These are phyloP conservation scores for Colletotrichum horii DNA, from an alignment of 2,329 filamentous ascomycete genomes.

Conservation along the genomic window DNA sequence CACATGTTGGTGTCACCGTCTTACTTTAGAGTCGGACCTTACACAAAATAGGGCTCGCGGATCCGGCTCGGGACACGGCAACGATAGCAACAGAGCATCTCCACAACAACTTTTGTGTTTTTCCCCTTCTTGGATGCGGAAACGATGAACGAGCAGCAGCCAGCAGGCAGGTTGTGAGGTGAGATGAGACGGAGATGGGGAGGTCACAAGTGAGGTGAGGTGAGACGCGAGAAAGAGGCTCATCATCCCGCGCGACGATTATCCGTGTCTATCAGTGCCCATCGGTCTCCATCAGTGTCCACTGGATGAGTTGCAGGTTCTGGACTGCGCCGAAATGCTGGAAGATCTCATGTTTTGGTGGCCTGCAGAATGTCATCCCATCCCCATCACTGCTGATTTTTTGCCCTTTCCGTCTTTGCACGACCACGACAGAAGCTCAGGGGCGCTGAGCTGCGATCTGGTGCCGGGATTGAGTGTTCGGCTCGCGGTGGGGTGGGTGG, in stretches of 20 bases:
- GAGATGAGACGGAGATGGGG: background rate
- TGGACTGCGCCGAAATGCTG: background rate
- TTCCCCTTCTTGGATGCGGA: background rate
- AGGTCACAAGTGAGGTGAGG: background rate
- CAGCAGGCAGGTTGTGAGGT: background rate
- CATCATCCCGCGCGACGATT: background rate
- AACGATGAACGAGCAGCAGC: background rate
- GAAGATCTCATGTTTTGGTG: background rate
- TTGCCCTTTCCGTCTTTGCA: background rate
- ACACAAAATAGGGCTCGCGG: background rate
- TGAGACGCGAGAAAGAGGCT: background rate
- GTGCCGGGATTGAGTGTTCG: background rate
- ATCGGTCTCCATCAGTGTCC: background rate
- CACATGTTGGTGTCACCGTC: background rate
- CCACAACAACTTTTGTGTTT: background rate
- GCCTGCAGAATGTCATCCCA: background rate
- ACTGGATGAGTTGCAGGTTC: background rate
- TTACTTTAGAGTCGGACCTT: background rate
- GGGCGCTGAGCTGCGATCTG: conserved; percentile 10
- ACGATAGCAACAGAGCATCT: background rate
- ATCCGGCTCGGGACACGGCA: background rate
- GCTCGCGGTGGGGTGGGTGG: background rate
- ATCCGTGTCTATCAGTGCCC: background rate
- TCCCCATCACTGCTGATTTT: background rate
- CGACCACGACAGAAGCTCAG: background rate